Base-by-base conservation (phyloP, 805 yeast species). In the Starmerella ratchasimensis region DNA sequence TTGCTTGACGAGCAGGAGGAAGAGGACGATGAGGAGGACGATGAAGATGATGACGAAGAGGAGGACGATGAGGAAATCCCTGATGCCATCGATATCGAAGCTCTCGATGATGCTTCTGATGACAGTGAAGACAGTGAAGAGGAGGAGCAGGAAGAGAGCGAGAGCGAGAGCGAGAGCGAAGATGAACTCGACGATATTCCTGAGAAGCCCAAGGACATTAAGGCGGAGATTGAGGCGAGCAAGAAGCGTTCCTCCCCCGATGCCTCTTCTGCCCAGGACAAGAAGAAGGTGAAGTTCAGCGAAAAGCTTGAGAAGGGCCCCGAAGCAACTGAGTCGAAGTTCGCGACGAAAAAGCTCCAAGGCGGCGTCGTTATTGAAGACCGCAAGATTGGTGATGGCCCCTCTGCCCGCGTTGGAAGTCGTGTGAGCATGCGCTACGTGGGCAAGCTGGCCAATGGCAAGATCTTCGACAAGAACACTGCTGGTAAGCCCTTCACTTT, bases 351-450 rank as follows among this genome's bases (percentile, higher is more conserved):
- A 67, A 79, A 80, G 38, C 71, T 90, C 49, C 78, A 80, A 57
- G 97, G 97, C 53, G 97, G 96, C 58, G 83, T 90, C 52, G 66
- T 80, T 44, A 67, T 84, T 56, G 98, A 90, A 70, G 98, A 90
- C 68, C 79, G 93, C 63, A 75, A 78, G 45, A 61, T 69, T 42
- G 98, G 98, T 56, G 72, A 74, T 42, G 99, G 98, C 45, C 75
- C 82, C 53, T 67, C 68, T 47, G 94, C 93, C 58, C 86, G 84
- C 69, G 67, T 71, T 53, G 93, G 94, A 44, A 72, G 80, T 66
- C 82, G 72, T 60, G 94, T 90, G 49, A 93, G 94, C 59, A 86
- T 90, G 64, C 76, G 98, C 69, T 90, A 90, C 74, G 80, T 90
- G 52, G 98, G 98, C 60, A 93, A 90, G 69, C 76, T 90, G 62